phyloP scores from a whole-genome alignment of 2,329 filamentous ascomycete species.

The Penicillium vulpinum region DNA sequence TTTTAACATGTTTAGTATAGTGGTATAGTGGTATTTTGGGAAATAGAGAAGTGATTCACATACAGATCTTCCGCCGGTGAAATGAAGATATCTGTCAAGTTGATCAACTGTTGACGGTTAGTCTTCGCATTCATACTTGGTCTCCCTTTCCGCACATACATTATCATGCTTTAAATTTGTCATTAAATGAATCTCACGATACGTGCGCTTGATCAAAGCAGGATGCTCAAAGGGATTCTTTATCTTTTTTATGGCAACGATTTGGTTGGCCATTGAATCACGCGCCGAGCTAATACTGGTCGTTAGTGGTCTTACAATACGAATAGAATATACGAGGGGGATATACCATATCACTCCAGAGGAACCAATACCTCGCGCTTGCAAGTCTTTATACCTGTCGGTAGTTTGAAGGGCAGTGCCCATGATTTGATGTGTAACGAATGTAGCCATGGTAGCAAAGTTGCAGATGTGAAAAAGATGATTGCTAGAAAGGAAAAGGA shows the following conservation, averaged over 20 bases:
- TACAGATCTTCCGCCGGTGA: conserved; percentile 9
- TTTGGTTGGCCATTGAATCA: conserved; percentile 1
- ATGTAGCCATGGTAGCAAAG: not conserved
- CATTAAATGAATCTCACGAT: conserved; percentile 8
- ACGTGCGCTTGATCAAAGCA: conserved; percentile 4
- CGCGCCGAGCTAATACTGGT: not conserved
- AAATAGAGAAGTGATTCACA: not conserved
- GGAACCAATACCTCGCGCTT: not conserved
- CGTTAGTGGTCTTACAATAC: not conserved
- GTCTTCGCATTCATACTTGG: not conserved
- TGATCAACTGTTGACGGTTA: conserved; percentile 1
- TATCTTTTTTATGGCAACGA: conserved; percentile 8
- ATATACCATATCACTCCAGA: conserved; percentile 6
- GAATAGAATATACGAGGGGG: not conserved
- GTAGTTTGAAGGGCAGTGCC: conserved; percentile 2
- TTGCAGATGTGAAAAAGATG: not conserved
- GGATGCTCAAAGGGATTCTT: not conserved
- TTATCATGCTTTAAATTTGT: conserved; percentile 14
- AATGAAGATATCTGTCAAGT: conserved; percentile 8
- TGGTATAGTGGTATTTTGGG: too few relatives aligned
- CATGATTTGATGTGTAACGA: conserved; percentile 3
- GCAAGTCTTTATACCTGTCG: not conserved
- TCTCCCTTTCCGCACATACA: not conserved
- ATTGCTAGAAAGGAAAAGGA: not conserved
- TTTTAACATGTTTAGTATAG: not conserved